Evolutionary conservation across 2,329 filamentous ascomycete species (phyloP), one percentile per base, ranked within the genome.

Genomic region (Neonectria hederae): DNA sequence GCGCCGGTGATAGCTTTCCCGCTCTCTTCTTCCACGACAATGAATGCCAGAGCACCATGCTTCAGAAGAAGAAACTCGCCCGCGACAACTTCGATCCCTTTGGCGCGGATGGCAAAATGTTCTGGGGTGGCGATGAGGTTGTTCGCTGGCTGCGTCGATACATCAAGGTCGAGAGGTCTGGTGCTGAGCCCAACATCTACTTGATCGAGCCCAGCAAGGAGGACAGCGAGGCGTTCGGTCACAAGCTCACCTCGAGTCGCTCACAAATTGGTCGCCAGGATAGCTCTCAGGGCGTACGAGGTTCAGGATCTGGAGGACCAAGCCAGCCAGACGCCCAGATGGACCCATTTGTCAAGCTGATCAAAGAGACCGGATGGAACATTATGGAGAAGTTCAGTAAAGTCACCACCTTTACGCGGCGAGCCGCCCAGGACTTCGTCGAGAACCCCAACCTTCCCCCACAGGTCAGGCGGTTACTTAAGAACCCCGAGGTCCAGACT

Each of bases 81-180:
- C 87, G 87, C 66, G 93, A 97, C 72, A 92, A 84, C 46, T 98
- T 99, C 73, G 94, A 97, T 72, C 94, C 94, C 0, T 97, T 97
- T 77, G 90, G 91, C 17, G 92, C 93, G 66, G 86, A 86, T 67
- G 95, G 95, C 0, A 88, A 92, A 76, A 90, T 97, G 84, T 98
- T 97, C 76, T 99, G 97, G 96, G 97, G 96, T 61, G 96, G 96
- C 5, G 96, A 99, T 76, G 95, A 99, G 80, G 92, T 98, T 0
- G 78, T 99, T 52, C 86, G 93, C 59, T 99, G 97, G 96, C 76
- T 99, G 72, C 92, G 90, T 76, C 86, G 90, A 76, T 97, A 97
- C 78, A 88, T 96, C 7, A 86, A 84, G 21, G 89, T 99, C 14
- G 92, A 98, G 78, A 86, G 93, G 63, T 97, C 93, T 38, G 88